Base-by-base conservation (phyloP, 495 filamentous ascomycete genomes). In the Podospora pseudocomata region DNA sequence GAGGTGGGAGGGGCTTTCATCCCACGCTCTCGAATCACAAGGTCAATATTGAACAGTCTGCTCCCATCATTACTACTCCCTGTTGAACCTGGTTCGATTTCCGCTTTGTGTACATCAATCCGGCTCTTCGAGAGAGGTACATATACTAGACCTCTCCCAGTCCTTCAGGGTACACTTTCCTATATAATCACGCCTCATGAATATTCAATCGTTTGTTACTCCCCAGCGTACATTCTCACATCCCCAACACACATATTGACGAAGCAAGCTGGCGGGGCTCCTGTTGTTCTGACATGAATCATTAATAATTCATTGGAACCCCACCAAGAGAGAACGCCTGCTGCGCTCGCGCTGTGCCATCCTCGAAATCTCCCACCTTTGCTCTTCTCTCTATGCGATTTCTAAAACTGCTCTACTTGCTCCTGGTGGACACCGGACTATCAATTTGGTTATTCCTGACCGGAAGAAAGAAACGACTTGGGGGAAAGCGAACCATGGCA, bases 401-500 rank as follows among this genome's bases (percentile, higher is more conserved):
- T 44, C 23, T 30, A 23, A 5, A 30, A 26, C 64, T 15, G 63
- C 0, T 64, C 62, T 23, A 18, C 15, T 13, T 26, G 60, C 39
- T 34, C 16, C 18, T 27, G n/a, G 2, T 54, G 54, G 26, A n/a
- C 34, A 65, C 13, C 39, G 39, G 39, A 49, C 20, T 7, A 28
- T 44, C 27, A 23, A 54, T 26, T 30, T 18, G 44, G 23, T 49
- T 57, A 19, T 16, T 49, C 39, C 13, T 49, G 39, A 18, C 39
- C 13, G 39, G 39, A 16, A 58, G 18, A 28, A 61, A 61, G 20
- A 61, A 61, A 61, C 20, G 1, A 27, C n/a, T 54, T 62, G 62
- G 39, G 39, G 39, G 39, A 49, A 49, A 49, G 39, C 39, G 39
- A 65, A 66, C 70, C 20, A 92, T 89, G 82, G 88, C 88, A 82